Evolutionary conservation across 2,329 filamentous ascomycete genomes (phyloP).

Genomic region (Aspergillus amoenus): DNA sequence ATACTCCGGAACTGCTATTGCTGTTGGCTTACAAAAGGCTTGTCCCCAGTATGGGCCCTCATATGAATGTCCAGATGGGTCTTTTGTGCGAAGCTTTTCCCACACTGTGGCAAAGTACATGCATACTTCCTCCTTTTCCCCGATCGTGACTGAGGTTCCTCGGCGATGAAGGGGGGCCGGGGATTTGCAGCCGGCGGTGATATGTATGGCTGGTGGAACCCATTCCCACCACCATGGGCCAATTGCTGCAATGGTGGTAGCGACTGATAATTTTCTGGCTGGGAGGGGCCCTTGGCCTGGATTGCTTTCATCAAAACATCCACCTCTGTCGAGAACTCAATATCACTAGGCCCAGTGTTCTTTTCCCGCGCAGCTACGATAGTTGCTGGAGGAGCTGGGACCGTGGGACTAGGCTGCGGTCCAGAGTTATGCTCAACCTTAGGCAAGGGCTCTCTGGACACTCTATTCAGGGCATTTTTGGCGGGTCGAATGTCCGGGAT

Average conservation of each 20-base stretch:
- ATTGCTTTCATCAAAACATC: conserved; percentile 88
- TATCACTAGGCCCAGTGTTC: conserved; percentile 49
- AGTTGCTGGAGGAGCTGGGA: conserved; percentile 5
- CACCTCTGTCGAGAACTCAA: conserved; percentile 75
- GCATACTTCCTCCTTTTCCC: conserved; percentile 63
- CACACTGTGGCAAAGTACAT: conserved; percentile 72
- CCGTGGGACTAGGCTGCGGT: conserved; percentile 6
- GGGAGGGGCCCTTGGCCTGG: conserved; percentile 59
- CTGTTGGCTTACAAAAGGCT: conserved; percentile 72
- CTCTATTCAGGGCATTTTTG: conserved; percentile 36
- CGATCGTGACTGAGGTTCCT: conserved; percentile 36
- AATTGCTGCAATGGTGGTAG: conserved; percentile 38
- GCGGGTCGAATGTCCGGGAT: conserved; percentile 39
- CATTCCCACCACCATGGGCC: conserved; percentile 23
- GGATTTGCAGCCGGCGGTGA: conserved; percentile 17
- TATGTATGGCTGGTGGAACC: conserved; percentile 24
- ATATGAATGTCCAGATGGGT: conserved; percentile 90
- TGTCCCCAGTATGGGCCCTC: conserved; percentile 82
- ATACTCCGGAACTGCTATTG: background rate
- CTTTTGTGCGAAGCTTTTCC: conserved; percentile 84
- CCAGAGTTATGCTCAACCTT: conserved; percentile 11
- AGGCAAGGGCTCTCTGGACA: conserved; percentile 21
- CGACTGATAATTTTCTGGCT: conserved; percentile 30
- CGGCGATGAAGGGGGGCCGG: conserved; percentile 26
- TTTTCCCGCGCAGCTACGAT: conserved; percentile 31